phyloP scores from a whole-genome alignment of 2,329 filamentous ascomycete genomes.

The Parastagonospora nodorum region DNA sequence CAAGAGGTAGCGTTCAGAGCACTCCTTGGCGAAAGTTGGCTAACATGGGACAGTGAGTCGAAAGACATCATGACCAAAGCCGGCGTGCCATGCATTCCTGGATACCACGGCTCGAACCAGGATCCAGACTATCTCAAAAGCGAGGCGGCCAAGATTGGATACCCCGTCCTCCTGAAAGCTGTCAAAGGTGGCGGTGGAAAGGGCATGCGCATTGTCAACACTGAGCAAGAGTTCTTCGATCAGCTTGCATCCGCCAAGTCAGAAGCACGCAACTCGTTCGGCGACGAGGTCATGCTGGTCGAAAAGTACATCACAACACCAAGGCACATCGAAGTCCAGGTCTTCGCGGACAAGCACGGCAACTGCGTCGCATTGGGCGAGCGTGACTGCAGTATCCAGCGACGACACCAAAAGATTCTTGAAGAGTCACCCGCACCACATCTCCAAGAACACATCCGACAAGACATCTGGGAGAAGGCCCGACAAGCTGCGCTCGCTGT shows the following conservation, averaged over 20 bases:
- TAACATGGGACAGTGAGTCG: constrained; percentile 59
- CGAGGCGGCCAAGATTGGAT: constrained; percentile 74
- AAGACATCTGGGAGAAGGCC: constrained; percentile 69
- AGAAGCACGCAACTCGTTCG: constrained; percentile 67
- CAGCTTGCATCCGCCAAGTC: constrained; percentile 68
- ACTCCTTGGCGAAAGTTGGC: background rate
- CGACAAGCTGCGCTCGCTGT: constrained; percentile 67
- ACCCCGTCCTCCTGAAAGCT: constrained; percentile 68
- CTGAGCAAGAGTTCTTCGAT: constrained; percentile 62
- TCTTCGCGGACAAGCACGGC: constrained; percentile 69
- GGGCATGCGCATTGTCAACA: constrained; percentile 68
- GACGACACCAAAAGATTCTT: constrained; percentile 69
- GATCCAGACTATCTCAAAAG: constrained; percentile 64
- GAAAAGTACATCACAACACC: constrained; percentile 72
- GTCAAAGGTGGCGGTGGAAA: constrained; percentile 71
- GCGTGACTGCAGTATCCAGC: constrained; percentile 69
- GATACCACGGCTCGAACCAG: constrained; percentile 90
- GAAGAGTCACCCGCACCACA: constrained; percentile 70
- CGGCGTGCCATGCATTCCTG: constrained; percentile 94
- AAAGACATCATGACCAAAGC: constrained; percentile 97
- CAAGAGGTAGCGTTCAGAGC: constrained; percentile 65
- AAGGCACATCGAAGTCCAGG: constrained; percentile 69
- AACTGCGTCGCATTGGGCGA: constrained; percentile 69
- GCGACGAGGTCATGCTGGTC: constrained; percentile 69
- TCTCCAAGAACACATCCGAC: constrained; percentile 62